phyloP scores from a whole-genome alignment of 345 rosid species.

The Camelina laxa region DNA sequence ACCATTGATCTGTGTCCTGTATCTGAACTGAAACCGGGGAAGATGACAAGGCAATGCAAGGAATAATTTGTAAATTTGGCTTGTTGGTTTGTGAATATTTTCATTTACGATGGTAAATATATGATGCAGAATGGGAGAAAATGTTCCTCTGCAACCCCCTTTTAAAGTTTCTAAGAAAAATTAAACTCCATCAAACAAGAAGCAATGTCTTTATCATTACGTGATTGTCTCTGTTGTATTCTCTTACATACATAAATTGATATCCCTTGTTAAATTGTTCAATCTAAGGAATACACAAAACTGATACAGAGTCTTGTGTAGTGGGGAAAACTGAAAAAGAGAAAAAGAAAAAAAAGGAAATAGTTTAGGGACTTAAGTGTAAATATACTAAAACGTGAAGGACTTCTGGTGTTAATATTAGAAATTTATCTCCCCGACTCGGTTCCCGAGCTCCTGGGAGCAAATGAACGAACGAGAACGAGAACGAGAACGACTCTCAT shows the following conservation, averaged over 20 bases:
- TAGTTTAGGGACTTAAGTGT: not conserved
- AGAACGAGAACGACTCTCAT: constrained; percentile 40
- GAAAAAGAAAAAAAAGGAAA: no score
- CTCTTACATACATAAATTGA: not conserved
- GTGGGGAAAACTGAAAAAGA: not conserved
- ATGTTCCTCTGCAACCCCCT: constrained; percentile 35
- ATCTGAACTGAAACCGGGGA: constrained; percentile 38
- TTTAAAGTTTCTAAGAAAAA: constrained; percentile 17
- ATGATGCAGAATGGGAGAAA: constrained; percentile 40
- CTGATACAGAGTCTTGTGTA: not conserved
- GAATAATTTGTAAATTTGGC: constrained; percentile 31
- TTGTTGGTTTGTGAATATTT: constrained; percentile 43
- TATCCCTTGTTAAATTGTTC: not conserved
- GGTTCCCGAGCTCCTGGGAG: constrained; percentile 33
- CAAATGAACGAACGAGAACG: constrained; percentile 41
- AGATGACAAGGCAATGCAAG: constrained; percentile 39
- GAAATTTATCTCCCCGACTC: constrained; percentile 11
- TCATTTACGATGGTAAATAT: constrained; percentile 38
- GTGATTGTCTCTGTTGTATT: constrained; percentile 5
- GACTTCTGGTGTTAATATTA: constrained; percentile 15
- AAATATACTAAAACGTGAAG: not conserved
- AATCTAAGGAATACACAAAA: not conserved
- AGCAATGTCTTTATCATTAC: not conserved
- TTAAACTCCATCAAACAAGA: constrained; percentile 19
- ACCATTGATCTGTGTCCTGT: constrained; percentile 15